phyloP scores from a whole-genome alignment of 2,329 filamentous ascomycete species.

The Penicillium vulpinum region DNA sequence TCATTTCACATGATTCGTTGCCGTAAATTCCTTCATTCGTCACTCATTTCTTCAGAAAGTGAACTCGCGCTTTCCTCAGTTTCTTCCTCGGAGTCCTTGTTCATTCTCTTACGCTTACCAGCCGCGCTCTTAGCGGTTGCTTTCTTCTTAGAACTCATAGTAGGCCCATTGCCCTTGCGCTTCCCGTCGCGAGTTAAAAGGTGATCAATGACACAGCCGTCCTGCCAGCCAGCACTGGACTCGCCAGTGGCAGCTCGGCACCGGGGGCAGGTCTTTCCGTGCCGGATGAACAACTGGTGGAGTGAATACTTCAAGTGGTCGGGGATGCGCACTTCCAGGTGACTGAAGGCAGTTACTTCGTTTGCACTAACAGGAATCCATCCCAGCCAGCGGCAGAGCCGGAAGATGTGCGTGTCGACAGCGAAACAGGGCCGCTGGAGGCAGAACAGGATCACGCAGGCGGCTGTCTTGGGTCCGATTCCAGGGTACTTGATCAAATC shows the following conservation, averaged over 20 bases:
- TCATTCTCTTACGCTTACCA: background rate
- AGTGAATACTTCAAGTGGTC: slow-evolving; percentile 64
- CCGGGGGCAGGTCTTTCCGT: slow-evolving; percentile 62
- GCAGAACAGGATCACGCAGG: slow-evolving; percentile 65
- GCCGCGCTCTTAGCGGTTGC: background rate
- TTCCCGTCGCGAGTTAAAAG: slow-evolving; percentile 59
- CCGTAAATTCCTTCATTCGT: background rate
- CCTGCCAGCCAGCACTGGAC: slow-evolving; percentile 62
- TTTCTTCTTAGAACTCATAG: slow-evolving; percentile 5
- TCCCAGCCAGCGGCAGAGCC: slow-evolving; percentile 61
- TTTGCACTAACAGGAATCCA: slow-evolving; percentile 58
- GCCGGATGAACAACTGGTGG: slow-evolving; percentile 62
- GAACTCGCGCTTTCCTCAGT: slow-evolving; percentile 3
- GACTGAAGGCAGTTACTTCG: slow-evolving; percentile 55
- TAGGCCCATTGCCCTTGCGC: slow-evolving; percentile 36
- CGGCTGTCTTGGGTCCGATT: slow-evolving; percentile 66
- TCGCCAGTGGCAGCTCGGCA: slow-evolving; percentile 63
- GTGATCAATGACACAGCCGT: slow-evolving; percentile 65
- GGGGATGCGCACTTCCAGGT: slow-evolving; percentile 62
- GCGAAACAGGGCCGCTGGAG: slow-evolving; percentile 64
- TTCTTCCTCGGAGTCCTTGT: background rate
- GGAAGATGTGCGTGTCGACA: slow-evolving; percentile 67
- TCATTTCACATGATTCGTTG: background rate
- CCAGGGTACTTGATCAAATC: slow-evolving; percentile 61
- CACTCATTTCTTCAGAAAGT: background rate